A percentile compares a stretch with the other conserved stretches of the same genome.
Evolutionary conservation across 148 eudicot genomes (phyloP).

Genomic region (Rhododendron molle): DNA sequence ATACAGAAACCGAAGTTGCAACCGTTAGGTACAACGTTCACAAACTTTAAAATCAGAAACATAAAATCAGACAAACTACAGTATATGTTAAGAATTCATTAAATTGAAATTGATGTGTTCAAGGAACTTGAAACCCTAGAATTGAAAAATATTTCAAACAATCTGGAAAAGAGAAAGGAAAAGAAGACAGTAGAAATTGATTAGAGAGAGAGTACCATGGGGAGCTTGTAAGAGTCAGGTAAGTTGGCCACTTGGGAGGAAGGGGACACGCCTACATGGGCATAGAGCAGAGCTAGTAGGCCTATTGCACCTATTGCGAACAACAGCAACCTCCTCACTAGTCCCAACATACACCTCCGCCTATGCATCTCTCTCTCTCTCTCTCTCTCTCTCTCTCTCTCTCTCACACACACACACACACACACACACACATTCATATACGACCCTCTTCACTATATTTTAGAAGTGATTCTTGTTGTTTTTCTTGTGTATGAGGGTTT

Average conservation of each 20-base stretch:
- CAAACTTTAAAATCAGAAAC: no score
- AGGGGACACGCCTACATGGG: conserved; percentile 37
- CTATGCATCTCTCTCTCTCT: conserved; percentile 34
- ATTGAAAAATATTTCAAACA: background rate
- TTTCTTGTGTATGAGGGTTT: background rate
- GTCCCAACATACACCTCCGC: conserved; percentile 40
- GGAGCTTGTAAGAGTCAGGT: conserved; percentile 58
- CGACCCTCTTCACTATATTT: background rate
- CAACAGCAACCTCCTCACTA: conserved; percentile 47
- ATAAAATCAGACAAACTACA: no score
- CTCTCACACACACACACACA: background rate
- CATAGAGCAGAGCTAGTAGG: conserved; percentile 51
- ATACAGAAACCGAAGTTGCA: background rate
- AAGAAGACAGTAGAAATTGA: background rate
- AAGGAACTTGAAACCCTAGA: conserved; percentile 3
- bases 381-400: conserved; percentile 10
- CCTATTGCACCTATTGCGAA: conserved; percentile 60
- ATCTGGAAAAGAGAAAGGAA: background rate
- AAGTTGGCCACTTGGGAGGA: conserved; percentile 37
- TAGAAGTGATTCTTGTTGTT: background rate
- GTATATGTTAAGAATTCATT: no score
- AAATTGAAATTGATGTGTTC: background rate
- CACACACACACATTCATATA: background rate
- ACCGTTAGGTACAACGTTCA: no score
- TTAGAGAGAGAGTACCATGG: conserved; percentile 34